These are phyloP conservation scores for Plantago ovata DNA, from an alignment of 257 asterid genomes.

Conservation along the genomic window DNA sequence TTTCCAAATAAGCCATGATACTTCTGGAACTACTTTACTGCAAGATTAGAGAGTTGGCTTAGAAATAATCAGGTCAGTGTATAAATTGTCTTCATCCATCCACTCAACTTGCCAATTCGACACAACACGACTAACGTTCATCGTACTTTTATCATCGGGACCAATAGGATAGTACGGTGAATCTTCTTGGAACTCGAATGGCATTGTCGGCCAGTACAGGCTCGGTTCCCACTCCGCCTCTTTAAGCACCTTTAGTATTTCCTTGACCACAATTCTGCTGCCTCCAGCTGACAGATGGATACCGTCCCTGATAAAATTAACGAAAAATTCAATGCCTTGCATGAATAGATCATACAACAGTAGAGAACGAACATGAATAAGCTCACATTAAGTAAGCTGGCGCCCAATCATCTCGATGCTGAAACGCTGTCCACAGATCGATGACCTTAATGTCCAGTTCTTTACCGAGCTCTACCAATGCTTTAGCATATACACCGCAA, in stretches of 20 bases:
- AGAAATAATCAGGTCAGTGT: too few relatives aligned
- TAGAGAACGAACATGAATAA: not conserved
- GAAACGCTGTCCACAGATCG: constrained; percentile 60
- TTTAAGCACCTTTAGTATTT: constrained; percentile 48
- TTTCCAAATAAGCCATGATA: too few relatives aligned
- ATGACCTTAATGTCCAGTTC: constrained; percentile 47
- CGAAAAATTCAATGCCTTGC: not conserved
- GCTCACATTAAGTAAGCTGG: constrained; percentile 48
- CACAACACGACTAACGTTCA: constrained; percentile 21
- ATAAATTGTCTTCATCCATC: constrained; percentile 9
- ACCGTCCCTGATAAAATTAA: constrained; percentile 43
- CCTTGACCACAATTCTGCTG: constrained; percentile 49
- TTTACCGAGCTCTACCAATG: constrained; percentile 49
- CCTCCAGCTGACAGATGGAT: constrained; percentile 55
- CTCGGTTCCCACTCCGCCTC: constrained; percentile 62
- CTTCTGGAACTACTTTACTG: too few relatives aligned
- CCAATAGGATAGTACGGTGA: constrained; percentile 37
- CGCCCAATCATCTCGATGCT: constrained; percentile 53
- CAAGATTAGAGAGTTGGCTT: too few relatives aligned
- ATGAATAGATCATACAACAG: not conserved
- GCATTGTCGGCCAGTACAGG: constrained; percentile 51
- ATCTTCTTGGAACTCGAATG: constrained; percentile 39
- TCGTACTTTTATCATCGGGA: constrained; percentile 35
- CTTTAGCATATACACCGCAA: constrained; percentile 48
- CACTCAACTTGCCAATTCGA: constrained; percentile 45